A percentile compares a stretch with the other conserved stretches of the same genome.
Evolutionary conservation across 805 yeast species (phyloP).

Genomic region (Nakazawaea peltata): DNA sequence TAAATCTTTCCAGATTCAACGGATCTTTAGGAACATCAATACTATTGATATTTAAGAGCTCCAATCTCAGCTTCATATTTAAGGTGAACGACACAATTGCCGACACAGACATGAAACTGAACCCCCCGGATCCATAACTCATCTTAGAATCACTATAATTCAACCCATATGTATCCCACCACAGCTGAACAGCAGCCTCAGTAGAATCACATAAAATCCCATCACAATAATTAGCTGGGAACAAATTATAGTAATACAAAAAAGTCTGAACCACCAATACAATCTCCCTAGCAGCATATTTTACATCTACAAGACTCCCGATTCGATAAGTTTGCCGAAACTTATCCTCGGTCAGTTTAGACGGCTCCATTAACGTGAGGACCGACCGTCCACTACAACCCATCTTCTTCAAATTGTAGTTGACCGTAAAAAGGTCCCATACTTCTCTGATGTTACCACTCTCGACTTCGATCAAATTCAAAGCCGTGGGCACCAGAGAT

Average conservation of each 20-base stretch:
- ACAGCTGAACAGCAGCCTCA: slow-evolving; percentile 54
- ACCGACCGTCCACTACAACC: slow-evolving; percentile 86
- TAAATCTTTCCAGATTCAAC: slow-evolving; percentile 63
- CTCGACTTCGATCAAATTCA: slow-evolving; percentile 65
- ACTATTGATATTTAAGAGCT: slow-evolving; percentile 39
- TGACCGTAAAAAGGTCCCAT: slow-evolving; percentile 57
- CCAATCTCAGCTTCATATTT: slow-evolving; percentile 57
- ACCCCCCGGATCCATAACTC: slow-evolving; percentile 11
- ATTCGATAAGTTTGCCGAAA: slow-evolving; percentile 69
- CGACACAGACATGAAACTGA: slow-evolving; percentile 64
- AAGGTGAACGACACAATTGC: slow-evolving; percentile 74
- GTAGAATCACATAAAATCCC: slow-evolving; percentile 81
- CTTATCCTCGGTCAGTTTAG: slow-evolving; percentile 75
- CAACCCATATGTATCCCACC: slow-evolving; percentile 79
- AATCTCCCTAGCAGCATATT: slow-evolving; percentile 66
- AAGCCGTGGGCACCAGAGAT: slow-evolving; percentile 68
- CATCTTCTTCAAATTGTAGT: slow-evolving; percentile 67
- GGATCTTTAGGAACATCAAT: slow-evolving; percentile 76
- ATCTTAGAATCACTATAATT: slow-evolving; percentile 25
- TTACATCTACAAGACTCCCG: slow-evolving; percentile 41
- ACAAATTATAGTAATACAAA: slow-evolving; percentile 67
- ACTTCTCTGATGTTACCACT: slow-evolving; percentile 45
- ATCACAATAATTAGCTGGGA: slow-evolving; percentile 66
- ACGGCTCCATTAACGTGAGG: slow-evolving; percentile 57
- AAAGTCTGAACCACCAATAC: slow-evolving; percentile 69